These are phyloP conservation scores for Pseudomassariella vexata DNA, from an alignment of 2,329 filamentous ascomycete species.

Conservation along the genomic window DNA sequence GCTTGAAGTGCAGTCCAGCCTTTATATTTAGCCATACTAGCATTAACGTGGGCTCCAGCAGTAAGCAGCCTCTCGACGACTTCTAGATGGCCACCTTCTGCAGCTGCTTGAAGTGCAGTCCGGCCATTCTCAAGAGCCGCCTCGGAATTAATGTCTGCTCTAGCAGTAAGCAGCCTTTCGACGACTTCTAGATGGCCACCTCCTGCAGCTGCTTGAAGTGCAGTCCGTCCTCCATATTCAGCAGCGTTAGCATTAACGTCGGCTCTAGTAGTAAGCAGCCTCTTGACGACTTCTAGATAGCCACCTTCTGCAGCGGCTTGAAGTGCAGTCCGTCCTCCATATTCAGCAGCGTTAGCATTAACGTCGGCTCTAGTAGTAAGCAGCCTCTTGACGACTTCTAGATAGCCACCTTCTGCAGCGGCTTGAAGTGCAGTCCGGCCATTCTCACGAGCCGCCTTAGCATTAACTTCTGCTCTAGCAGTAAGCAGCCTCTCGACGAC, in stretches of 20 bases:
- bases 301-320: neutral
- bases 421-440: no score
- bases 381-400: constrained; percentile 2
- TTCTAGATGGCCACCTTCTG: constrained; percentile 2
- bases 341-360: no score
- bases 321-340: no score
- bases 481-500: neutral
- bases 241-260: neutral
- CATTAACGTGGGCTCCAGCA: constrained; percentile 1
- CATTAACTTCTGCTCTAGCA: neutral
- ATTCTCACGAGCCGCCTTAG: no score
- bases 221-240: neutral
- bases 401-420: constrained; percentile 1
- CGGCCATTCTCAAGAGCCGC: no score
- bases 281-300: neutral
- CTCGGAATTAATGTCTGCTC: neutral
- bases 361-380: neutral
- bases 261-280: neutral
- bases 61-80: constrained; percentile 1
- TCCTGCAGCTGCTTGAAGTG: constrained; percentile 1
- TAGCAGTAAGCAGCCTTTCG: neutral
- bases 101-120: constrained; percentile 2
- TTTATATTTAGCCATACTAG: no score
- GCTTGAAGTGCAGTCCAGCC: no score
- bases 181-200: neutral